phyloP scores from a whole-genome alignment of 352 stramenopile genomes.

The Phytophthora sojae region DNA sequence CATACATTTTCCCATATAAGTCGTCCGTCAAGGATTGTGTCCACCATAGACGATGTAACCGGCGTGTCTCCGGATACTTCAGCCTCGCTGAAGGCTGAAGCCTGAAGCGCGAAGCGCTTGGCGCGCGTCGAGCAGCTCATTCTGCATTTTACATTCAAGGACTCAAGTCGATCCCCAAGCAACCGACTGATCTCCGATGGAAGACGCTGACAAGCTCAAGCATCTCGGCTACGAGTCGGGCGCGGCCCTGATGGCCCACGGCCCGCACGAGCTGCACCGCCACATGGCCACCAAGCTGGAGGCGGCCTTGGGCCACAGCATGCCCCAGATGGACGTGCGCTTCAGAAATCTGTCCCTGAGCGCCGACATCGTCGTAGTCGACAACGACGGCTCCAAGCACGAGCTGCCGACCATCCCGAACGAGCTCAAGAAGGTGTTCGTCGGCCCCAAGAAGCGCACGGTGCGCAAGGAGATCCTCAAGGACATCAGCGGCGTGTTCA shows the following conservation, averaged over 20 bases:
- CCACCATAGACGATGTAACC: background rate
- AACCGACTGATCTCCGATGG: conserved; percentile 10
- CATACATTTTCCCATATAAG: background rate
- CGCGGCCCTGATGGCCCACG: conserved; percentile 38
- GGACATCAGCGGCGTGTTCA: conserved; percentile 39
- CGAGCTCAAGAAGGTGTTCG: conserved; percentile 28
- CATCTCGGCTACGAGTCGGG: conserved; percentile 31
- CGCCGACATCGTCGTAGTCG: conserved; percentile 42
- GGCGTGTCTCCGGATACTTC: conserved; percentile 18
- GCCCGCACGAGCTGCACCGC: conserved; percentile 43
- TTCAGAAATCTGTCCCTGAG: conserved; percentile 53
- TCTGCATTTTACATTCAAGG: conserved; percentile 12
- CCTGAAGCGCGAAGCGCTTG: background rate
- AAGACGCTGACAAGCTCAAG: conserved; percentile 13
- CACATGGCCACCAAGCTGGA: conserved; percentile 38
- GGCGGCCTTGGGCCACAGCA: conserved; percentile 29
- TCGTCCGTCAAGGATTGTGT: background rate
- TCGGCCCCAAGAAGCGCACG: conserved; percentile 34
- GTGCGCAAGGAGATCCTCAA: conserved; percentile 51
- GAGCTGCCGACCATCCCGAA: conserved; percentile 37
- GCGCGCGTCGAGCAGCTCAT: conserved; percentile 3
- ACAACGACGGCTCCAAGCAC: conserved; percentile 25
- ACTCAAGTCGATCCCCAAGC: conserved; percentile 1
- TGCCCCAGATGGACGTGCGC: conserved; percentile 59
- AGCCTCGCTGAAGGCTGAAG: background rate